Conservation (phyloP, 495 filamentous ascomycete genomes). For the Aspergillus sparsus region DNA sequence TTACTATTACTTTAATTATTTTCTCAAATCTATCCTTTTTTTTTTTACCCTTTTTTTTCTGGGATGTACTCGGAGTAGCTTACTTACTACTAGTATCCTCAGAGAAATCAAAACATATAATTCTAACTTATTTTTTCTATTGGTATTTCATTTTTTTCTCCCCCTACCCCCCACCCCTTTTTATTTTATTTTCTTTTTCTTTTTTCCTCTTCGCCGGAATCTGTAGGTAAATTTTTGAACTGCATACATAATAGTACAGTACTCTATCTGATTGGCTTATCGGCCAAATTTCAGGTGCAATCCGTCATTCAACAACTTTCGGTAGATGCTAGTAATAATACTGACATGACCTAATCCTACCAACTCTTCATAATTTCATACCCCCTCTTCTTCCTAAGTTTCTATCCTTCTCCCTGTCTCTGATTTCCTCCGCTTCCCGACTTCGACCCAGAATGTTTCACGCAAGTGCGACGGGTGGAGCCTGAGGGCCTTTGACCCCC, state of each 20-base stretch:
- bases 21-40: too few species aligned
- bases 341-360: too few species aligned
- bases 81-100: too few species aligned
- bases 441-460: slow-evolving; percentile 33
- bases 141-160: slow-evolving; percentile 5
- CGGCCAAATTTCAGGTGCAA: slow-evolving; percentile 1
- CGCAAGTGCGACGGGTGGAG: slow-evolving; percentile 26
- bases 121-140: slow-evolving; percentile 12
- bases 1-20: too few species aligned
- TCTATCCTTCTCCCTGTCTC: slow-evolving; percentile 1
- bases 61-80: too few species aligned
- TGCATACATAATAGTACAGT: not conserved
- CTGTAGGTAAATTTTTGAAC: slow-evolving; percentile 3
- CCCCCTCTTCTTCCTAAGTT: not conserved
- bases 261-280: not conserved
- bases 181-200: slow-evolving; percentile 7
- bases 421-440: slow-evolving; percentile 11
- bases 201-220: not conserved
- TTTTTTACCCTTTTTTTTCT: too few species aligned
- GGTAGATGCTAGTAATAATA: not conserved
- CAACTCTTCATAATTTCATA: too few species aligned
- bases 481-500: slow-evolving; percentile 6
- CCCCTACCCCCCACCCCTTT: not conserved
- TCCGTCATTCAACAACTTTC: slow-evolving; percentile 5
- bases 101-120: too few species aligned